A percentile compares a stretch with the other conserved stretches of the same genome.
Evolutionary conservation across 2,329 filamentous ascomycete species (phyloP).

Genomic region (Chalaropsis ovoidea): DNA sequence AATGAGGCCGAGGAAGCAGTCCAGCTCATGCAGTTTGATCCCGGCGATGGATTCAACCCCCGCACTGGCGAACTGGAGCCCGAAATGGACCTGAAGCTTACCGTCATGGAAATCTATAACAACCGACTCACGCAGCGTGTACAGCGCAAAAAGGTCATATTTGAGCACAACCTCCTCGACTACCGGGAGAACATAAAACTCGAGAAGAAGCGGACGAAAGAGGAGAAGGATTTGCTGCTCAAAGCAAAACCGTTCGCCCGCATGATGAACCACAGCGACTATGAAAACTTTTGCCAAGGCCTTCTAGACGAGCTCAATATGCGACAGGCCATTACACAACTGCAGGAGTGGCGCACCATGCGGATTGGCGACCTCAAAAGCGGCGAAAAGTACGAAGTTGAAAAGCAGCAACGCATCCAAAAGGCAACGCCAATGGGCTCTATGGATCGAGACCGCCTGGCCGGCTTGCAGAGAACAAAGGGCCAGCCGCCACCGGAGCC

Average conservation of each 20-base stretch:
- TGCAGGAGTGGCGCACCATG: conserved; percentile 87
- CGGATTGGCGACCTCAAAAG: conserved; percentile 74
- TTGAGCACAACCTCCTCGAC: conserved; percentile 86
- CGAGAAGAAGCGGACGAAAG: conserved; percentile 93
- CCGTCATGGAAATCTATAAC: conserved; percentile 98
- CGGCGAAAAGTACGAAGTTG: conserved; percentile 85
- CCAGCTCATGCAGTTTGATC: conserved; percentile 96
- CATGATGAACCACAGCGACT: conserved; percentile 92
- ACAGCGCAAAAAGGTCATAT: conserved; percentile 91
- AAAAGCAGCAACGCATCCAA: conserved; percentile 69
- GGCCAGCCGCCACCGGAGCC: conserved; percentile 58
- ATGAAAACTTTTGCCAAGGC: conserved; percentile 73
- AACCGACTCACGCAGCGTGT: conserved; percentile 79
- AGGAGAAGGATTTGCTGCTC: conserved; percentile 81
- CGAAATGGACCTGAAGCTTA: conserved; percentile 95
- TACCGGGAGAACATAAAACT: conserved; percentile 81
- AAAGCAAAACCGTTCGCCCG: conserved; percentile 92
- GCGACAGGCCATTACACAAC: conserved; percentile 74
- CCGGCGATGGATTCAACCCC: conserved; percentile 83
- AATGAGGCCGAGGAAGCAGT: conserved; percentile 98
- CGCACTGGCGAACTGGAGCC: conserved; percentile 78
- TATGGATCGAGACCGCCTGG: conserved; percentile 71
- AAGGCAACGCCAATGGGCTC: conserved; percentile 62
- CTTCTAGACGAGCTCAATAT: conserved; percentile 86
- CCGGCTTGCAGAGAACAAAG: conserved; percentile 58